Evolutionary conservation across 2,329 filamentous ascomycete genomes (phyloP).

Genomic region (Fusarium austroafricanum): DNA sequence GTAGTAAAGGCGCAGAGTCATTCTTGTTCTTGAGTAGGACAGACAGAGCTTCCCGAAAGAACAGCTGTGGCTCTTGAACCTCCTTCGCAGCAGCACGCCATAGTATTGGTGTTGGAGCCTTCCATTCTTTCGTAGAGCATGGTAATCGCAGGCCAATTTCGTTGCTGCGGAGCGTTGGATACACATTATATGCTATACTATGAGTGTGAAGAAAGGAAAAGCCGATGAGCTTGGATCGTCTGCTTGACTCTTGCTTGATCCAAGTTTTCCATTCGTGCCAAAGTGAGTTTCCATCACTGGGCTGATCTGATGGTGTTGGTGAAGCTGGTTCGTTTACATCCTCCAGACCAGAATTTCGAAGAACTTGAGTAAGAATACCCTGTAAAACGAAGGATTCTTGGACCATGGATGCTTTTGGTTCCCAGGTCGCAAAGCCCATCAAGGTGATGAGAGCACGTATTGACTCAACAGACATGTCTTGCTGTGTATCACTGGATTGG

Average conservation of each 20-base stretch:
- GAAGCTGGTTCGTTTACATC: conserved; percentile 31
- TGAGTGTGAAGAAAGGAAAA: conserved; percentile 55
- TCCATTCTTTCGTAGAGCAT: conserved; percentile 53
- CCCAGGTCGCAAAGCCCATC: conserved; percentile 56
- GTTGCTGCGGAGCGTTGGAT: conserved; percentile 52
- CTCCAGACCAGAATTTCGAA: conserved; percentile 50
- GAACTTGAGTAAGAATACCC: conserved; percentile 49
- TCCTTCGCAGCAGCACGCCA: conserved; percentile 33
- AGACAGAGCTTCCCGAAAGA: conserved; percentile 53
- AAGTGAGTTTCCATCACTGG: conserved; percentile 1
- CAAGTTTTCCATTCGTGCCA: conserved; percentile 48
- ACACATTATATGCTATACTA: conserved; percentile 54
- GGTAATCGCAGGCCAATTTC: conserved; percentile 52
- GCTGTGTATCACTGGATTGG: not conserved
- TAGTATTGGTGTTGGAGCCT: conserved; percentile 43
- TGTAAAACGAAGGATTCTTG: conserved; percentile 53
- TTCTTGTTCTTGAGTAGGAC: conserved; percentile 48
- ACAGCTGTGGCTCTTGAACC: conserved; percentile 49
- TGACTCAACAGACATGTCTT: conserved; percentile 42
- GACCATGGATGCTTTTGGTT: conserved; percentile 48
- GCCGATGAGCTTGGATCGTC: conserved; percentile 53
- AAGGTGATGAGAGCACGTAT: conserved; percentile 51
- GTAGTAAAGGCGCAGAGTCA: conserved; percentile 35
- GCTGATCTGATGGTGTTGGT: not conserved
- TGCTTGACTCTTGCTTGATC: conserved; percentile 49